Base-by-base conservation (phyloP, 2,329 filamentous ascomycete genomes). In the Penicillium sp. region DNA sequence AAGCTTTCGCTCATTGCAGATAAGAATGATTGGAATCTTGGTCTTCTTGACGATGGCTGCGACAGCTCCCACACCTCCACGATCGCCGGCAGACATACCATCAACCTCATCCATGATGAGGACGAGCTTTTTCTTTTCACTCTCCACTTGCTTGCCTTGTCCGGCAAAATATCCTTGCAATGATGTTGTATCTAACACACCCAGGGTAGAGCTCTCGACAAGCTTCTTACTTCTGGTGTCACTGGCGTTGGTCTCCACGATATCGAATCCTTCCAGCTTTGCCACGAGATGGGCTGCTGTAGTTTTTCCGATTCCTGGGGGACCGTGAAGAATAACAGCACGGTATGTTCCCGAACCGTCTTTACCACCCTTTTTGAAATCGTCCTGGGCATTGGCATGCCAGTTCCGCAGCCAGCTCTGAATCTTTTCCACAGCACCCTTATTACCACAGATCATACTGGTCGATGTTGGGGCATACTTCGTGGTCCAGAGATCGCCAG, bases 81-180 rank as follows among this genome's bases (percentile, higher is more conserved):
- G 88, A 72, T 99, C 94, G 71, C 94, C 94, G 37, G 91, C 93
- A 60, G 93, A 97, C 94, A 99, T 97, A 52, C 94, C 94, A 69
- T 99, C 94, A 5, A 99, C 94, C 76, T 99, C 94, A 67, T 99
- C 94, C 94, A 99, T 97, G 77, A 99, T 91, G 49, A 99, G 80
- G 6, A 97, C 91, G 35, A 97, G 86, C 67, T 97, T 97, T 80
- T 95, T 96, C 80, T 94, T 97, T 17, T 82, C 82, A 5, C 80
- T 77, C 45, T 97, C 89, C 4, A 96, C 87, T 57, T 88, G 84
- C 75, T 94, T 90, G 25, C 90, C 89, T 56, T 93, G 90, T 2
- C 86, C 87, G 7, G 92, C 87, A 73, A 97, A 99, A 76, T 89
- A 99, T 1, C 94, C 94, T 56, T 92, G 83, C 13, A 99, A 81